Evolutionary conservation across 2,329 filamentous ascomycete genomes (phyloP), one percentile per base, ranked within the genome.

Genomic region (Capronia coronata): DNA sequence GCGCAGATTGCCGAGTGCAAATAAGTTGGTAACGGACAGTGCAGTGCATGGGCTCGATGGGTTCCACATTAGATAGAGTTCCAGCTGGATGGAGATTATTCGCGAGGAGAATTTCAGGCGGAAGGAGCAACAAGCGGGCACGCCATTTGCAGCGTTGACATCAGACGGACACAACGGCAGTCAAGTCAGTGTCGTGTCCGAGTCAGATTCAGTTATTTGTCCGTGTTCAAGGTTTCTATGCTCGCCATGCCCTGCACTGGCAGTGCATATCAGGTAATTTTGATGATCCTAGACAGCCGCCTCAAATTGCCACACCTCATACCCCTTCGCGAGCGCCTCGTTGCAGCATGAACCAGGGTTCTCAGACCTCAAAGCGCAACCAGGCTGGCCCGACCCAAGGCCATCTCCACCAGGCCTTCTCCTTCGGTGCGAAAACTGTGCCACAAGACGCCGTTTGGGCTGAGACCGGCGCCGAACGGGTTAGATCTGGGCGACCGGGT

Each of bases 361-460:
- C n/a, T n/a, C 29, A 18, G 14, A 8, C 34, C 11, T 32, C 29
- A 32, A n/a, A 11, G 13, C 30, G 10, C 14, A 14, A 19, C 34
- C 34, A 23, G 35, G 23, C 16, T 18, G 22, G 37, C 13, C 11
- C 14, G 14, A 34, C 29, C 29, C 25, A 32, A 29, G 34, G 8
- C 32, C 30, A 38, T 9, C 32, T 13, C 30, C 23, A 19, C 34
- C 27, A 32, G 27, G 14, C 39, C 46, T 45, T 30, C 52, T 39
- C 29, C 25, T 46, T 54, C 19, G 39, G 43, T 48, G 48, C 19
- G 16, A 29, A 35, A 39, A 19, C n/a, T 49, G 51, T 56, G 51
- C 41, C 48, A 56, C 51, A 56, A 48, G 43, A 42, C 37, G 49
- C 46, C 22, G 22, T 54, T 25, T 41, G 43, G 46, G 49, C 53